Percentiles rank a stretch among this genome's conserved stretches.
Evolutionary conservation across 371 early-diverging fungal species (phyloP).

Genomic region (Mortierella sp.): DNA sequence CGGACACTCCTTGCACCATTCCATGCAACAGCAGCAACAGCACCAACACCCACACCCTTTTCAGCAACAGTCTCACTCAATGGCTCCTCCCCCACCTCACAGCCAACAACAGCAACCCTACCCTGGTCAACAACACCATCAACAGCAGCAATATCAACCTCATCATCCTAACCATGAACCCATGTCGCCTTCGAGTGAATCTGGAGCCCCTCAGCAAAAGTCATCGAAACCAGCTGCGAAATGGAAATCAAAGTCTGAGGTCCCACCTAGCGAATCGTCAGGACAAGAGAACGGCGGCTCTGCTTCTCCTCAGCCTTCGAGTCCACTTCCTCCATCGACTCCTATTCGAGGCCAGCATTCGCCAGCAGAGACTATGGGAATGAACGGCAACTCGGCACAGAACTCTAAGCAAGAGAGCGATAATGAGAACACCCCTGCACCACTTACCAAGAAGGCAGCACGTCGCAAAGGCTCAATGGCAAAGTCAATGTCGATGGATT

Average conservation of each 20-base stretch:
- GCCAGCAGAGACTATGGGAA: conserved; percentile 11
- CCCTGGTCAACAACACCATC: conserved; percentile 24
- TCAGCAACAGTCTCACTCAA: conserved; percentile 23
- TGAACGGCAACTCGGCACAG: conserved; percentile 16
- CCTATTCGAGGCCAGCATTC: conserved; percentile 12
- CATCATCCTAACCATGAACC: conserved; percentile 25
- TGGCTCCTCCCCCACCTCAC: conserved; percentile 20
- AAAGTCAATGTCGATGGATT: conserved; percentile 27
- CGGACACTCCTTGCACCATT: conserved; percentile 9
- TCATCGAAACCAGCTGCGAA: conserved; percentile 26
- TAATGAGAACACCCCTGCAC: conserved; percentile 17
- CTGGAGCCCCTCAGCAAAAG: conserved; percentile 15
- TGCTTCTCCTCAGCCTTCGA: conserved; percentile 30
- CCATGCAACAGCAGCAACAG: conserved; percentile 20
- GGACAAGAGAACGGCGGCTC: conserved; percentile 6
- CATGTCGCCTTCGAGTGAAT: conserved; percentile 20
- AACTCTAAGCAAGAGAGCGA: conserved; percentile 33
- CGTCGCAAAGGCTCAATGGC: conserved; percentile 34
- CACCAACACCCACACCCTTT: conserved; percentile 13
- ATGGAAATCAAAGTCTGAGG: conserved; percentile 36
- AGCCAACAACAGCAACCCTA: conserved; percentile 20
- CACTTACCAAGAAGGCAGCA: conserved; percentile 19
- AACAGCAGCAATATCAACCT: conserved; percentile 4
- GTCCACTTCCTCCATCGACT: conserved; percentile 13
- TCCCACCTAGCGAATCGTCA: neutral